phyloP scores from a whole-genome alignment of 2,329 filamentous ascomycete genomes.

The Alternaria novae-zelandiae region DNA sequence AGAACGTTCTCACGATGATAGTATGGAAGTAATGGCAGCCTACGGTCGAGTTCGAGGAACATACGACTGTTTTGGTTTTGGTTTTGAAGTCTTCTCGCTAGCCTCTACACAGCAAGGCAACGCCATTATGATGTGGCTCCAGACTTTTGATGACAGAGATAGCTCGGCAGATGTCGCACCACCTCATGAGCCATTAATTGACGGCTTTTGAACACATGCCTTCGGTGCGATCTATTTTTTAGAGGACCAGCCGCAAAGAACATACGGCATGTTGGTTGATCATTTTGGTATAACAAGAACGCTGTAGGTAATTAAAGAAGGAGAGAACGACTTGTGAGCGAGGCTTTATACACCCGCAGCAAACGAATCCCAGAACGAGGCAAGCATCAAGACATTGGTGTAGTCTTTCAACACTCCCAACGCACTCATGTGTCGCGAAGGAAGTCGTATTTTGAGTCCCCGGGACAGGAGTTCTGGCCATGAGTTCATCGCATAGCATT shows the following conservation, averaged over 20 bases:
- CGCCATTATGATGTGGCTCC: neutral
- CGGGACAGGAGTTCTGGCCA: neutral
- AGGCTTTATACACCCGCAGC: neutral
- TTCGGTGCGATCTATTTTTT: too few relatives aligned
- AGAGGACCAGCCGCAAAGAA: too few relatives aligned
- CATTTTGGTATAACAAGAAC: too few relatives aligned
- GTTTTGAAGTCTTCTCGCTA: too few relatives aligned
- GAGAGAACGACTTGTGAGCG: rapidly evolving
- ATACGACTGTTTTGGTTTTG: too few relatives aligned
- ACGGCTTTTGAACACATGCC: too few relatives aligned
- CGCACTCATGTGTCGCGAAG: neutral
- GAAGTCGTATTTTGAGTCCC: rapidly evolving
- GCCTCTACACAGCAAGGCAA: neutral
- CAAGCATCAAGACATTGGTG: neutral
- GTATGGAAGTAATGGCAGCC: neutral
- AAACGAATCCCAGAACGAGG: neutral
- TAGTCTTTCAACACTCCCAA: neutral
- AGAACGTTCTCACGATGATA: neutral
- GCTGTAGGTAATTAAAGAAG: neutral
- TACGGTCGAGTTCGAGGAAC: neutral
- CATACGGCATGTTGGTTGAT: too few relatives aligned
- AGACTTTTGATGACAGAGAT: neutral
- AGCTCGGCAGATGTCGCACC: neutral
- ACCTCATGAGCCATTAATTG: too few relatives aligned
- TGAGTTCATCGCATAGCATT: neutral